Base-by-base conservation (phyloP, 2,329 filamentous ascomycete genomes). In the Rhynchosporium secalis region DNA sequence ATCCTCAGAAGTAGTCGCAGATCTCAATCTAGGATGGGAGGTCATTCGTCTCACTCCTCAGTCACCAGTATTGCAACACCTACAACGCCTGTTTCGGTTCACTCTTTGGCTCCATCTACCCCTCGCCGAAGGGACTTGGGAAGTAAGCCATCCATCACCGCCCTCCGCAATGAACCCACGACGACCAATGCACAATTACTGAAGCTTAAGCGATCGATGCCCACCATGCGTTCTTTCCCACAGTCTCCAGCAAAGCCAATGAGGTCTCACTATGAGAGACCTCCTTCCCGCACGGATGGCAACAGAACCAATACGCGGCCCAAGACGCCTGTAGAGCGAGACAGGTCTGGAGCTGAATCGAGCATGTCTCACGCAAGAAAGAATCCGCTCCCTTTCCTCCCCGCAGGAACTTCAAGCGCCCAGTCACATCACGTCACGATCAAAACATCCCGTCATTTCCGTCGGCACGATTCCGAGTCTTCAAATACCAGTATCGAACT, bases 391-490 rank as follows among this genome's bases (percentile, higher is more conserved):
- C 91, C 93, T 7, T 96, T 96, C 72, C 76, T 96, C 51, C 90
- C 92, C 36, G 88, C 91, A 47, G 91, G 92, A 38, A 83, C 83
- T 36, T 88, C 90, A 12, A 84, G 85, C 65, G 83, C 85, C 28
- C 89, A 92, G 73, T 91, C 90, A 10, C 90, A 96, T 67, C 90
- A 96, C 77, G 81, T 89, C 66, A 84, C 84, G 55, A 81, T 90
- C 47, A 96, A 92, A 76, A 81, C 78, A 52, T 81, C 86, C 33
- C 87, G 91, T 40, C 80, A 85, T 43, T 87, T 93, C 72, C 86
- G 92, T 51, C 90, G 94, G 49, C 87, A 92, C 71, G 91, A 96
- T 70, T 96, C 92, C 8, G 92, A 96, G 70, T 83, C 85, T 68
- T 83, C 85, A 69, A 75, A 73, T 58, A 84, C 85, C 64, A 82